Base-by-base conservation (phyloP, 2,329 filamentous ascomycete genomes). In the Aspergillus sp. region DNA sequence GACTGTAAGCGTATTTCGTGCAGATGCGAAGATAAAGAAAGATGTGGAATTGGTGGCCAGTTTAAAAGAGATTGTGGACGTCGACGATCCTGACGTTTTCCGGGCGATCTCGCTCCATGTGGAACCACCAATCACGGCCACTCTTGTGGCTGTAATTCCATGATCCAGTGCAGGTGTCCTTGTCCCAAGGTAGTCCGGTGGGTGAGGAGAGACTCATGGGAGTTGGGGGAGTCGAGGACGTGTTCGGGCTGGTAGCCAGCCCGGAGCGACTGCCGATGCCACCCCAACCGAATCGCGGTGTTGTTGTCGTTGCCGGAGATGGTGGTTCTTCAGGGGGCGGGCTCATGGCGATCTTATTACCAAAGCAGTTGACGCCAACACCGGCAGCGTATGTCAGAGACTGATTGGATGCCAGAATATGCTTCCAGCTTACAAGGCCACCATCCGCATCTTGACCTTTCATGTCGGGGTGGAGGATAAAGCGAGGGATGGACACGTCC, bases 41-140 rank as follows among this genome's bases (percentile, higher is more conserved):
- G 16, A n/a, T 14, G 7, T 47, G 16, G 35, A 32, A 36, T 19
- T 6, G 17, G 16, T 36, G 17, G 20, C 8, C 13, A 6, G 30
- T 46, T 65, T 57, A 73, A 45, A 73, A 72, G 36, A 73, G 67
- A 48, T 63, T 62, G 52, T 66, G 66, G 24, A 65, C 50, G 32
- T 67, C 63, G 47, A 71, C 61, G 40, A 68, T 57, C 38, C 72
- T 67, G 11, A 63, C 54, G 33, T 64, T 65, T 30, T 60, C 59
- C 11, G 68, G 67, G 33, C 71, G 70, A 53, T 75, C 73, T 38
- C 73, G 67, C 58, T 76, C 73, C 61, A 73, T 68, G 52, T 76
- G 73, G 52, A 68, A 72, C 73, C 73, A 75, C 73, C 73, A 76
- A 20, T 75, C 73, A 35, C 72, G 68, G 20, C 72, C 72, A 38